A percentile compares a stretch with the other conserved stretches of the same genome.
Conservation (phyloP, 2,329 filamentous ascomycete genomes). For the Byssochlamys sp. region DNA sequence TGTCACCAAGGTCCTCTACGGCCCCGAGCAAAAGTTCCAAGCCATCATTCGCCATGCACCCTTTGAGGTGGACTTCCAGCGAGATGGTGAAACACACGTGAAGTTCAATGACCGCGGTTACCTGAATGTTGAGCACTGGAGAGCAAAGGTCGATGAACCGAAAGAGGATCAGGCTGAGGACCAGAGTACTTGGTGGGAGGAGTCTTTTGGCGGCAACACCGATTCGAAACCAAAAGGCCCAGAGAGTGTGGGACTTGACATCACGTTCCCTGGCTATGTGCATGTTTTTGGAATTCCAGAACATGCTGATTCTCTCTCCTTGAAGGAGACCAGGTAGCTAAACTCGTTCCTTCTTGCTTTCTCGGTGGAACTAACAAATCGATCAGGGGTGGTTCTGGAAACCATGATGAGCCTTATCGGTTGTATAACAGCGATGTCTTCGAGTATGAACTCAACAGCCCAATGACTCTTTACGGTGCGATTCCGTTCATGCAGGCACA, state of each 20-base stretch:
- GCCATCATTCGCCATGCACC: constrained; percentile 75
- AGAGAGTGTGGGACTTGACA: constrained; percentile 82
- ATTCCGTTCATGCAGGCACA: constrained; percentile 98
- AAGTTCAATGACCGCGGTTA: constrained; percentile 83
- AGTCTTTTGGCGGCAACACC: constrained; percentile 87
- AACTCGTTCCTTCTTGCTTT: not conserved
- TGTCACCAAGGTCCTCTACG: constrained; percentile 67
- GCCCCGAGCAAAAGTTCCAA: constrained; percentile 64
- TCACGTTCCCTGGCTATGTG: constrained; percentile 81
- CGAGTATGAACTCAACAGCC: constrained; percentile 91
- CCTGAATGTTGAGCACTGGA: constrained; percentile 92
- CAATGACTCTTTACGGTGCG: constrained; percentile 95
- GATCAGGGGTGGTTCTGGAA: constrained; percentile 63
- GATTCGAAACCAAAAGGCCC: constrained; percentile 91
- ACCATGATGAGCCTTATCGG: constrained; percentile 80
- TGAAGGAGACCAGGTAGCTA: constrained; percentile 69
- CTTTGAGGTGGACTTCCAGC: constrained; percentile 75
- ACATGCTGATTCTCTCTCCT: constrained; percentile 75
- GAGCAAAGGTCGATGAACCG: constrained; percentile 66
- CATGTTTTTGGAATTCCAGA: constrained; percentile 92
- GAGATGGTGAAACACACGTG: constrained; percentile 71
- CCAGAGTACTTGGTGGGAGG: constrained; percentile 95
- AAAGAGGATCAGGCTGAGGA: constrained; percentile 42
- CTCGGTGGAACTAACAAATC: constrained; percentile 12
- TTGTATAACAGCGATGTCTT: constrained; percentile 96